phyloP scores from a whole-genome alignment of 176 grass and related monocot species.

The Triticum dicoccoides region DNA sequence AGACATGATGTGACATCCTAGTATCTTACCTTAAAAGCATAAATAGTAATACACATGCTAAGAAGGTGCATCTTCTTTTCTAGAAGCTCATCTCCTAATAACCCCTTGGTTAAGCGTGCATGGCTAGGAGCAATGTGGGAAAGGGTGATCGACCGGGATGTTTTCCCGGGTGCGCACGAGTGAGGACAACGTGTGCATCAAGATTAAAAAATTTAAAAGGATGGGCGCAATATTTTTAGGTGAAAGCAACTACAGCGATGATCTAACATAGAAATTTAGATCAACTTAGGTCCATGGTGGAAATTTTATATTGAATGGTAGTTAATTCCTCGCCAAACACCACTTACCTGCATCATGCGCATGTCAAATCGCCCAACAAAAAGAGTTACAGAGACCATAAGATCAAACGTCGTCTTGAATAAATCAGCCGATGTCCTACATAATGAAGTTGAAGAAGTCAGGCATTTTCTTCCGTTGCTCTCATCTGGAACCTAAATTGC shows the following conservation, averaged over 20 bases:
- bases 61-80: neutral
- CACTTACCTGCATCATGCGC: constrained; percentile 94
- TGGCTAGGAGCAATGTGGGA: neutral
- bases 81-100: neutral
- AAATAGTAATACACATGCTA: neutral
- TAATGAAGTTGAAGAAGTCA: constrained; percentile 43
- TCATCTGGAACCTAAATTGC: constrained; percentile 16
- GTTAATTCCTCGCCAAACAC: neutral
- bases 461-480: constrained; percentile 12
- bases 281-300: constrained; percentile 7
- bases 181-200: neutral
- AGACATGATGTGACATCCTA: neutral
- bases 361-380: constrained; percentile 99
- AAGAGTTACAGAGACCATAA: constrained; percentile 95
- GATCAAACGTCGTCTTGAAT: constrained; percentile 96
- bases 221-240: neutral
- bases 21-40: neutral
- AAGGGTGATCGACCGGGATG: neutral
- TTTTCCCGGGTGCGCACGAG: neutral
- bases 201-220: neutral
- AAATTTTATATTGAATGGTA: neutral
- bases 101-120: neutral
- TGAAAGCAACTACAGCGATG: neutral
- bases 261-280: neutral
- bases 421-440: constrained; percentile 95